Base-by-base conservation (phyloP, 192 early-diverging fungal species). In the Entomortierella beljakovae region DNA sequence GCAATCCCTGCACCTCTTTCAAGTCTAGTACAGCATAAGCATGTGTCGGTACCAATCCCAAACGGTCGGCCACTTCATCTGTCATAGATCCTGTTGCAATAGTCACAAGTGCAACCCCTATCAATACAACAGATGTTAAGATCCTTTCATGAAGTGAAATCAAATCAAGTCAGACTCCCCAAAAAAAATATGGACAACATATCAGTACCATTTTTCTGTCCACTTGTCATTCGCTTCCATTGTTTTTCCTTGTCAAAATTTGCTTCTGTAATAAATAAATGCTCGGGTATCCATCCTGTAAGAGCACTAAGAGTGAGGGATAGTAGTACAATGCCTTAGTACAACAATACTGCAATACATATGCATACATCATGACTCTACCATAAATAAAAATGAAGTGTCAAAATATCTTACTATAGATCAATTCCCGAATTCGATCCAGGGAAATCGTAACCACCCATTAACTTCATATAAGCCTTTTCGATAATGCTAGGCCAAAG, bases 401-500 rank as follows among this genome's bases (percentile, higher is more conserved):
- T 7, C 31, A 31, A 6, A 28, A 23, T 28, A n/a, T 64, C 82
- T 71, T 85, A 87, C 85, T 96, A 88, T 28, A 97, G 80, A 79
- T 98, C 96, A 40, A 95, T 95, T 40, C 96, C 94, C 13, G 96
- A 94, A 80, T 96, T 97, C 51, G 95, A 96, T 52, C 95, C 96
- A 1, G 94, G 95, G 79, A 97, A 98, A 70, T 94, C 92, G 72
- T 97, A 98, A 22, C 96, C 96, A 51, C 96, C 96, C 92, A 94
- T 95, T 1, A 97, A 77, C 81, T 98, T 98, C 89, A 97, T 89
- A 70, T 96, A 98, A 67, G 96, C 96, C 71, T 98, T 98, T 63
- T 98, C 96, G 20, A 97, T 86, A 26, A 98, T 90, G 66, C 94
- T 93, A 4, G 89, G 84, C 94, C 93, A 95, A 10, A 94, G 55